Evolutionary conservation across 176 grass and related monocot species (phyloP).

Genomic region (Carex littledalei): DNA sequence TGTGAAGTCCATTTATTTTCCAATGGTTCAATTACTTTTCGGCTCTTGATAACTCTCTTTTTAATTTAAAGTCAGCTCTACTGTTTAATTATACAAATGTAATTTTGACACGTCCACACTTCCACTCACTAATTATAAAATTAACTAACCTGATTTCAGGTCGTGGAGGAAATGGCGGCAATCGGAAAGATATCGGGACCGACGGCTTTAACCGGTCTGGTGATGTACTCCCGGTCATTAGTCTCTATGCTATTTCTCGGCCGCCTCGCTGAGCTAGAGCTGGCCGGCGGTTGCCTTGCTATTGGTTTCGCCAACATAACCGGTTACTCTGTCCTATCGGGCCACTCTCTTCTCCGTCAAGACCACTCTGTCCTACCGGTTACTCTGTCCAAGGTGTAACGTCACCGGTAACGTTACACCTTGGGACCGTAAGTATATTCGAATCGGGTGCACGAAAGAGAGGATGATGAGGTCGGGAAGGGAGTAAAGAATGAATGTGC

Average conservation of each 20-base stretch:
- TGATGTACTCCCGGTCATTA: slow-evolving; percentile 83
- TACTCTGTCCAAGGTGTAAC: slow-evolving; percentile 71
- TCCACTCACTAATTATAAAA: slow-evolving; percentile 15
- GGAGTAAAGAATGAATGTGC: slow-evolving; percentile 63
- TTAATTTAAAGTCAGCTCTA: background rate
- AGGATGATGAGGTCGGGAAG: slow-evolving; percentile 61
- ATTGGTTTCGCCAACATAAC: slow-evolving; percentile 96
- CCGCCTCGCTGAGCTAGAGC: slow-evolving; percentile 56
- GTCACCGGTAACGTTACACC: slow-evolving; percentile 76
- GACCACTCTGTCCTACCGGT: slow-evolving; percentile 53
- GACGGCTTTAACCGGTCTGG: slow-evolving; percentile 67
- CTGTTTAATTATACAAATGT: background rate
- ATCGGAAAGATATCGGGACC: slow-evolving; percentile 79
- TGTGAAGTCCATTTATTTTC: background rate
- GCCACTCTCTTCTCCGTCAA: background rate
- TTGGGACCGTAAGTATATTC: slow-evolving; percentile 82
- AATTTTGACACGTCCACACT: background rate
- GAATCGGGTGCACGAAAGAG: slow-evolving; percentile 82
- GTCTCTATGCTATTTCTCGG: slow-evolving; percentile 97
- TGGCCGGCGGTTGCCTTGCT: slow-evolving; percentile 74
- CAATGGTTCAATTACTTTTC: background rate
- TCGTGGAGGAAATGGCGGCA: slow-evolving; percentile 56
- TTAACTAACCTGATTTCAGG: slow-evolving; percentile 28
- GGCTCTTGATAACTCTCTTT: background rate
- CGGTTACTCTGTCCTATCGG: slow-evolving; percentile 85